A percentile compares a stretch with the other conserved stretches of the same genome.
These are phyloP conservation scores for Galium porrigens DNA, from an alignment of 305 asterid species.

Conservation along the genomic window DNA sequence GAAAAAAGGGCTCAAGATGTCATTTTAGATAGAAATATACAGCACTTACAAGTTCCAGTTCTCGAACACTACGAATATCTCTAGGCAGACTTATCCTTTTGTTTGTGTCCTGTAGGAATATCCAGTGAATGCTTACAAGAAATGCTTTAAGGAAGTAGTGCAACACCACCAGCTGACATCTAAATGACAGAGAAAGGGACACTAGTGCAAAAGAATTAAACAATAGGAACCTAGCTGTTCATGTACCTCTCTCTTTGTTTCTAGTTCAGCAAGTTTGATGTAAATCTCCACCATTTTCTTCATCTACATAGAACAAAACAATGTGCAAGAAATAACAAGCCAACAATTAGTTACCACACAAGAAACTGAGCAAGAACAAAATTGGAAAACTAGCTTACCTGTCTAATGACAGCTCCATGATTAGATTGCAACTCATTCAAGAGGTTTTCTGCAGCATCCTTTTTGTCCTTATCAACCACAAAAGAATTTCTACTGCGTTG, in stretches of 20 bases:
- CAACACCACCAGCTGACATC: not conserved
- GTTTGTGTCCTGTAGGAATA: conserved; percentile 64
- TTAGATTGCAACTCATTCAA: conserved; percentile 56
- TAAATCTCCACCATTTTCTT: conserved; percentile 95
- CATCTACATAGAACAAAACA: conserved; percentile 38
- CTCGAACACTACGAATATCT: conserved; percentile 72
- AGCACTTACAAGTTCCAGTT: conserved; percentile 73
- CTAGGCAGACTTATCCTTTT: conserved; percentile 70
- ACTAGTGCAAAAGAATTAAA: not conserved
- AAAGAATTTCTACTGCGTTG: conserved; percentile 88
- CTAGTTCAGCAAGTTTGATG: conserved; percentile 93
- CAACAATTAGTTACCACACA: not conserved
- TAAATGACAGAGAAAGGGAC: conserved; percentile 2
- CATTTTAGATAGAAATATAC: conserved; percentile 9
- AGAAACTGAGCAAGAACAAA: conserved; percentile 8
- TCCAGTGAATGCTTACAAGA: conserved; percentile 18
- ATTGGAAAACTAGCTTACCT: conserved; percentile 28
- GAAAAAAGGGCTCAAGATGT: not conserved
- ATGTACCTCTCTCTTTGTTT: conserved; percentile 79
- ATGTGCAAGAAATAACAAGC: not conserved
- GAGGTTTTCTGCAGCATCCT: conserved; percentile 84
- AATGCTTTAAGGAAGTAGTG: not conserved
- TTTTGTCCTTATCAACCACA: conserved; percentile 88
- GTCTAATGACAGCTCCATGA: conserved; percentile 67
- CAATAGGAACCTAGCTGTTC: conserved; percentile 13